Percentiles rank a stretch among this genome's conserved stretches.
Evolutionary conservation across 2,329 filamentous ascomycete species (phyloP).

Genomic region (Sordariomycetes sp.): DNA sequence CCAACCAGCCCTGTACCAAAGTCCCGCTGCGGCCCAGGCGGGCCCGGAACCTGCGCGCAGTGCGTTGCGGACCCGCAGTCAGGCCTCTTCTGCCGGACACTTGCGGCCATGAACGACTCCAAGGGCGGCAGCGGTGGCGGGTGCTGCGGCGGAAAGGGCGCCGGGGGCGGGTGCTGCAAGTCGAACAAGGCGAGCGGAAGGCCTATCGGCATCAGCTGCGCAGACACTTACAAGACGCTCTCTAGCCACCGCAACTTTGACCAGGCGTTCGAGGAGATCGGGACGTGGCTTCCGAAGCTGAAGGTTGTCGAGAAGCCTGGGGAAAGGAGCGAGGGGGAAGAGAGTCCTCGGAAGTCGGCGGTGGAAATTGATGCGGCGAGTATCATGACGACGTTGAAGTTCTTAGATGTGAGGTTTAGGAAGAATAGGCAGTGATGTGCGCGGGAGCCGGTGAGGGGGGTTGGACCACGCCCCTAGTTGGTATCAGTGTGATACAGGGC

Average conservation of each 20-base stretch:
- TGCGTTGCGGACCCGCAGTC: constrained; percentile 67
- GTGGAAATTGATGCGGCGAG: constrained; percentile 73
- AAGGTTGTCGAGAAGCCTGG: constrained; percentile 36
- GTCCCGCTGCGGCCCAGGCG: constrained; percentile 46
- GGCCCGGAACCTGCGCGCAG: constrained; percentile 67
- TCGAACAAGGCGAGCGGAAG: constrained; percentile 30
- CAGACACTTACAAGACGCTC: constrained; percentile 67
- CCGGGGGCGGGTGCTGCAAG: constrained; percentile 54
- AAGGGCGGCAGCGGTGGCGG: constrained; percentile 30
- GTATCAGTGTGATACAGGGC: not conserved
- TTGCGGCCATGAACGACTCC: constrained; percentile 42
- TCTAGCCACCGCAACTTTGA: constrained; percentile 66
- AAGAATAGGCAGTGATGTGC: not conserved
- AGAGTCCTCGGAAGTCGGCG: constrained; percentile 31
- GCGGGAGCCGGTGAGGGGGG: constrained; percentile 8
- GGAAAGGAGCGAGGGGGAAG: constrained; percentile 9
- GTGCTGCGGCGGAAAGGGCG: constrained; percentile 51
- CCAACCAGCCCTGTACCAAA: constrained; percentile 14
- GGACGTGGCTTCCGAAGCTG: constrained; percentile 63
- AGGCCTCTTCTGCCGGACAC: constrained; percentile 69
- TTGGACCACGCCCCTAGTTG: not conserved
- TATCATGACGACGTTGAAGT: constrained; percentile 74
- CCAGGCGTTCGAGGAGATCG: constrained; percentile 58
- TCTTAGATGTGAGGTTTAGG: constrained; percentile 66
- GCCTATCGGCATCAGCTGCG: constrained; percentile 41